phyloP scores from a whole-genome alignment of 139 green algal genomes.

The Zygnema circumcarinatum region DNA sequence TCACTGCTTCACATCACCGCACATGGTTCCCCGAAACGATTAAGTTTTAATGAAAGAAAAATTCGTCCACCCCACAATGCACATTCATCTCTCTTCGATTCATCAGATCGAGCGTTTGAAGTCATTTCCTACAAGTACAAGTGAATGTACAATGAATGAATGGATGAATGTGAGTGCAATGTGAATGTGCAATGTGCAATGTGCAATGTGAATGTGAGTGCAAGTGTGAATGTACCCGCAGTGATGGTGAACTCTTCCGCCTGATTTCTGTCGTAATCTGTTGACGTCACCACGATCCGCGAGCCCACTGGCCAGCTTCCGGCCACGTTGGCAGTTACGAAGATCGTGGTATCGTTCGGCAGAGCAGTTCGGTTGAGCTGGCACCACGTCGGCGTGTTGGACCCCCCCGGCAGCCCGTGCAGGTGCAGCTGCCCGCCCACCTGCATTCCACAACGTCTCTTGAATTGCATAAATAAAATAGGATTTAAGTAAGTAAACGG shows the following conservation, averaged over 20 bases:
- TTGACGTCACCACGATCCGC: conserved; percentile 33
- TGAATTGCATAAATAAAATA: background rate
- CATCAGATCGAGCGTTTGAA: too few species aligned
- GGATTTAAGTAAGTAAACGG: background rate
- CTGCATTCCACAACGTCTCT: too few species aligned
- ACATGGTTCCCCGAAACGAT: too few species aligned
- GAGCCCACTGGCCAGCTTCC: conserved; percentile 18
- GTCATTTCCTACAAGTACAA: too few species aligned
- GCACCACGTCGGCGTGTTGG: conserved; percentile 9
- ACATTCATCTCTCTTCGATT: too few species aligned
- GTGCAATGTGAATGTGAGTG: too few species aligned
- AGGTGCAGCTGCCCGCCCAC: conserved; percentile 37
- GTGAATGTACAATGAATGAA: too few species aligned
- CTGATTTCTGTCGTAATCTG: conserved; percentile 41
- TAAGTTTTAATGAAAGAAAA: too few species aligned
- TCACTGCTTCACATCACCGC: conserved; percentile 5
- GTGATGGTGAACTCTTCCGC: conserved; percentile 46
- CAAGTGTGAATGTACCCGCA: too few species aligned
- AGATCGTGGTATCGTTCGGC: background rate
- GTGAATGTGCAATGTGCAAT: too few species aligned
- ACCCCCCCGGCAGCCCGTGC: conserved; percentile 23
- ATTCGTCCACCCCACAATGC: too few species aligned
- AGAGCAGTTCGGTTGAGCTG: background rate
- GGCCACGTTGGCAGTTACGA: conserved; percentile 7
- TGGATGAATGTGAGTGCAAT: too few species aligned